Base-by-base conservation (phyloP, 2,329 filamentous ascomycete species). In the Penicillium olsonii region DNA sequence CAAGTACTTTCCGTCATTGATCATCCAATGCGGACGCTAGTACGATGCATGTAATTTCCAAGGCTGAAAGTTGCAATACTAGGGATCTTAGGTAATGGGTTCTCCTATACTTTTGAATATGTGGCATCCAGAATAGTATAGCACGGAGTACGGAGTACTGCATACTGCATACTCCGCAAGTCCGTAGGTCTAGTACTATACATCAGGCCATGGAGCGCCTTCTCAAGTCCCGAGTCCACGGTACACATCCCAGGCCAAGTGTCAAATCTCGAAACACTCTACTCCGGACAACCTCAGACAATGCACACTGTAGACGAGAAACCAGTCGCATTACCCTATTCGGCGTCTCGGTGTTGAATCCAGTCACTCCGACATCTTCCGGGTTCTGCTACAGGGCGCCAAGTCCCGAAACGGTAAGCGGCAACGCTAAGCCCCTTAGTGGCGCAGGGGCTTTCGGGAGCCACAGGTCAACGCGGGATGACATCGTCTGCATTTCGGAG, bases 401-500 rank as follows among this genome's bases (percentile, higher is more conserved):
- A 31, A 6, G 24, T 10, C 7, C 50, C 40, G 37, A 53, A 44
- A 39, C 55, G 47, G 50, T 53, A 63, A 57, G 54, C 54, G 58
- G 48, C 54, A 59, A 56, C 63, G 37, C 54, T 56, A 50, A 53
- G 52, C 49, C 49, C 46, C 48, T 47, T 39, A 46, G 50, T 57
- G 51, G 55, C 55, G 53, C 55, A 57, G 51, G 48, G 49, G 37
- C 39, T 59, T 37, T 39, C 45, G 22, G 42, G 50, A 59, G 56
- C 54, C 54, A 50, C 52, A 49, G 17, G 34, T 18, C 27, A 43
- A 52, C 42, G 56, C 53, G 48, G 48, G 47, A 60, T 57, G 54
- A 59, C 56, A 60, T 56, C 46, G 45, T 45, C 18, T n/a, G 52
- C 50, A 53, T 42, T 14, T 52, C 58, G 58, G 58, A 61, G 57